Percentiles rank a stretch among this genome's conserved stretches.
Conservation (phyloP, 1,284 basidiomycete genomes). For the Heterobasidion occidentale region DNA sequence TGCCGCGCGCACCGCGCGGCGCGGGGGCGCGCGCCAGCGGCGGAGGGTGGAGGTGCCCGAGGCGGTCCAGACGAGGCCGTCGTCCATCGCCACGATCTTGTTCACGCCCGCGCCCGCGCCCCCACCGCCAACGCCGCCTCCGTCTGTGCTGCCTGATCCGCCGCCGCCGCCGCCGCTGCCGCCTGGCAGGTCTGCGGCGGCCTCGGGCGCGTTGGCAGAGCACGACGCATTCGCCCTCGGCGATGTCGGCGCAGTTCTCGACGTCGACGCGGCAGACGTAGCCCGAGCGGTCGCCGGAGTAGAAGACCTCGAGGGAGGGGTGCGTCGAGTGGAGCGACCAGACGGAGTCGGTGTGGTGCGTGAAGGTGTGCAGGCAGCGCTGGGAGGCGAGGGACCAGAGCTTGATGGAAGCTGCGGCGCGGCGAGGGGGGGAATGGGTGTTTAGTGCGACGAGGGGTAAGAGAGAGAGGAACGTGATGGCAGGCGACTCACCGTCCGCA, state of each 20-base stretch:
- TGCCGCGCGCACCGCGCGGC: constrained; percentile 29
- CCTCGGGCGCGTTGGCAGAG: constrained; percentile 60
- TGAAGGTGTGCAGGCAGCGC: constrained; percentile 92
- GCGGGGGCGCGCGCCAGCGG: constrained; percentile 67
- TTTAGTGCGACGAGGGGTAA: constrained; percentile 2
- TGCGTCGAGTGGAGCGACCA: constrained; percentile 91
- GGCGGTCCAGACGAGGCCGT: constrained; percentile 88
- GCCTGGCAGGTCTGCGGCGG: constrained; percentile 4
- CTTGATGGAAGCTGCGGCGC: constrained; percentile 69
- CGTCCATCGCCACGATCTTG: constrained; percentile 80
- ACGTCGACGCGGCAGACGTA: constrained; percentile 88
- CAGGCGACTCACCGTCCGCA: constrained; percentile 59
- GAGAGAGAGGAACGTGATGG: neutral
- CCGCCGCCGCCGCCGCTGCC: constrained; percentile 9
- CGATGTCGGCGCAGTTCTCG: constrained; percentile 71
- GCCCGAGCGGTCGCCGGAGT: constrained; percentile 92
- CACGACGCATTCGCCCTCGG: constrained; percentile 85
- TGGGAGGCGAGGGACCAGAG: constrained; percentile 90
- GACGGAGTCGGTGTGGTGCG: constrained; percentile 91
- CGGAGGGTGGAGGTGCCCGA: constrained; percentile 75
- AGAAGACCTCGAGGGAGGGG: constrained; percentile 86
- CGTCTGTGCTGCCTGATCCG: too few relatives aligned
- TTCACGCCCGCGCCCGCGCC: constrained; percentile 76
- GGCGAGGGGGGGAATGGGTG: too few relatives aligned
- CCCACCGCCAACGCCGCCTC: too few relatives aligned